These are phyloP conservation scores for Claviceps capensis DNA, from an alignment of 2,329 filamentous ascomycete species.

Conservation along the genomic window DNA sequence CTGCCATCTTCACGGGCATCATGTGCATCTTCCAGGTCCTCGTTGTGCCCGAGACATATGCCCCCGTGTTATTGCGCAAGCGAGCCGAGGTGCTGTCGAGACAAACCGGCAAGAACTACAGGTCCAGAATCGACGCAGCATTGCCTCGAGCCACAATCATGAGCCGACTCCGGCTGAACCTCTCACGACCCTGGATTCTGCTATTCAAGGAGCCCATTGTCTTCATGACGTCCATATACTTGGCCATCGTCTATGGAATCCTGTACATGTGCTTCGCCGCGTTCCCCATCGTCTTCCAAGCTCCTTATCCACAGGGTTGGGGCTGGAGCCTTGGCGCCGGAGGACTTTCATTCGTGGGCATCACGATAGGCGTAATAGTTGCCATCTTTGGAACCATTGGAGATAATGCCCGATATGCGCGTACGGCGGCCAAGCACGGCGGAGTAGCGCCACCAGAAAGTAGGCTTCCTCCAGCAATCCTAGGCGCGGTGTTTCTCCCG, in stretches of 20 bases:
- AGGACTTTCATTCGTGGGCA: constrained; percentile 49
- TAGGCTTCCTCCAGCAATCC: constrained; percentile 43
- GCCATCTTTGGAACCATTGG: constrained; percentile 38
- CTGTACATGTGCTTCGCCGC: constrained; percentile 41
- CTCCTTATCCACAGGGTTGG: constrained; percentile 20
- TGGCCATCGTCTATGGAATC: constrained; percentile 43
- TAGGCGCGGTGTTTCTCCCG: constrained; percentile 45
- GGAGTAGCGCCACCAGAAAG: constrained; percentile 50
- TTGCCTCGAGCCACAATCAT: constrained; percentile 28
- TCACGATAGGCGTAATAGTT: constrained; percentile 48
- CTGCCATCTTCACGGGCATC: constrained; percentile 45
- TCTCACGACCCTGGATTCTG: constrained; percentile 51
- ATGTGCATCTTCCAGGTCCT: constrained; percentile 40
- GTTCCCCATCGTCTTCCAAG: constrained; percentile 49
- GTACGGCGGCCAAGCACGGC: constrained; percentile 28
- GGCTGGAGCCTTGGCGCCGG: constrained; percentile 46
- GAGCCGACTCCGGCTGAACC: constrained; percentile 38
- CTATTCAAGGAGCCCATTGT: constrained; percentile 56
- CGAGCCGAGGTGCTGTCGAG: constrained; percentile 36
- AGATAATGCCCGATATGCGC: constrained; percentile 40
- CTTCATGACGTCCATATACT: constrained; percentile 47
- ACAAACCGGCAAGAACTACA: constrained; percentile 41
- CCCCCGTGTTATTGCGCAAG: constrained; percentile 39
- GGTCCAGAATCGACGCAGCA: constrained; percentile 31
- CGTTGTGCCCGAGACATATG: constrained; percentile 46